Conservation (phyloP, 2,329 filamentous ascomycete species). For the Zalaria sp. region DNA sequence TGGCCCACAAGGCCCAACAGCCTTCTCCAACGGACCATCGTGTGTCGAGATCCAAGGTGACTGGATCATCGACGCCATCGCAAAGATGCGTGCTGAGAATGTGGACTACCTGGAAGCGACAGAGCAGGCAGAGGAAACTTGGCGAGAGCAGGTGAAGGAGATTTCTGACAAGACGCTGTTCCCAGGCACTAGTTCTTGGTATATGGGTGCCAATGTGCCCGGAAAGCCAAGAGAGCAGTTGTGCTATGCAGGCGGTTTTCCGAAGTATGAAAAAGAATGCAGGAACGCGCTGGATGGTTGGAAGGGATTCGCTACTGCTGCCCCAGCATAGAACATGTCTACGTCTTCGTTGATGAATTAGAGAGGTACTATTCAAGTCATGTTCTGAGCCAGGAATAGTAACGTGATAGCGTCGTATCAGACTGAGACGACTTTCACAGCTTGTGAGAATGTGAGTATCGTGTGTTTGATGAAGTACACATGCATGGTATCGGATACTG, state of each 20-base stretch:
- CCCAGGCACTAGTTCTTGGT: slow-evolving; percentile 27
- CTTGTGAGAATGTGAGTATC: too few relatives aligned
- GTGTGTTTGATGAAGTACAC: too few relatives aligned
- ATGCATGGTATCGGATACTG: too few relatives aligned
- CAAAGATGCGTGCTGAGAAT: slow-evolving; percentile 21
- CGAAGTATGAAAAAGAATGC: slow-evolving; percentile 24
- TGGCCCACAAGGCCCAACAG: slow-evolving; percentile 31
- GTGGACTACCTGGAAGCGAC: slow-evolving; percentile 26
- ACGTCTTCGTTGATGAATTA: too few relatives aligned
- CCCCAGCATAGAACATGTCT: neutral
- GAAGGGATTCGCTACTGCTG: slow-evolving; percentile 10
- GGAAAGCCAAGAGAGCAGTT: slow-evolving; percentile 31
- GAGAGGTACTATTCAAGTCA: too few relatives aligned
- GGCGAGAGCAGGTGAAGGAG: slow-evolving; percentile 24
- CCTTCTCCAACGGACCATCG: slow-evolving; percentile 31
- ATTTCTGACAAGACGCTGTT: slow-evolving; percentile 27
- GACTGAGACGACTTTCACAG: too few relatives aligned
- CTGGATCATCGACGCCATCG: slow-evolving; percentile 29
- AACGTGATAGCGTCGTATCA: too few relatives aligned
- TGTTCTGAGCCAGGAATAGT: too few relatives aligned
- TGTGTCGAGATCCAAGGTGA: slow-evolving; percentile 31
- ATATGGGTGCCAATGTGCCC: slow-evolving; percentile 31
- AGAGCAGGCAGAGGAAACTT: slow-evolving; percentile 26
- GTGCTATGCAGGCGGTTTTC: slow-evolving; percentile 28
- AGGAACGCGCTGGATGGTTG: slow-evolving; percentile 21